Evolutionary conservation across 2,329 filamentous ascomycete species (phyloP), one percentile per base, ranked within the genome.

Genomic region (Neopestalotiopsis rosae): DNA sequence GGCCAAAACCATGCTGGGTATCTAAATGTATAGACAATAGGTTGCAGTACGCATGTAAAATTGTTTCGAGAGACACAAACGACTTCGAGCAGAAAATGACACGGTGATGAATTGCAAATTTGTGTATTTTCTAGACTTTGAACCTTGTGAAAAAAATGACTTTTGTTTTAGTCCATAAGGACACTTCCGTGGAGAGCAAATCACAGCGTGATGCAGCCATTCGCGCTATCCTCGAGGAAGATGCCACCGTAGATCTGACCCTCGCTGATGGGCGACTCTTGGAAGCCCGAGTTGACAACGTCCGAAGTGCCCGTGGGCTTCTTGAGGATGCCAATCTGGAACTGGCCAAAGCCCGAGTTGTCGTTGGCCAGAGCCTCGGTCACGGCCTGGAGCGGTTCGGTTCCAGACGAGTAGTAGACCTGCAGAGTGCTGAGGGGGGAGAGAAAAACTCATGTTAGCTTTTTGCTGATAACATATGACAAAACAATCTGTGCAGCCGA

Each of bases 321-420:
- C 85, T 89, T 90, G 69, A 90, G 78, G 24, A 90, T 82, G 62
- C 88, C 88, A 40, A 90, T 82, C 77, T 90, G 88, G 77, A 85
- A 83, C 76, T 84, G 77, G 14, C 88, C 88, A 40, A 81, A 83
- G 24, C 88, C 88, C 10, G 83, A 79, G 69, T 89, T 83, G 75
- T 89, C 81, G 71, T 87, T 87, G 17, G 78, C 68, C 4, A 85
- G 74, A 2, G 82, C 80, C 1, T 76, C 77, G 3, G 84, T 86
- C 20, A 88, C 86, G 30, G 82, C 78, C 66, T 81, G 75, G 52
- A 90, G 83, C 2, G 84, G 79, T 1, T 79, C 80, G 66, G 80
- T 76, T 69, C 82, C 82, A 45, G 79, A 79, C 30, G 88, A 89
- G 80, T 89, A 89, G 80, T 87, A 88, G 32, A 89, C 81, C 68